phyloP scores from a whole-genome alignment of 495 filamentous ascomycete species.

The Wilcoxina mikolae region DNA sequence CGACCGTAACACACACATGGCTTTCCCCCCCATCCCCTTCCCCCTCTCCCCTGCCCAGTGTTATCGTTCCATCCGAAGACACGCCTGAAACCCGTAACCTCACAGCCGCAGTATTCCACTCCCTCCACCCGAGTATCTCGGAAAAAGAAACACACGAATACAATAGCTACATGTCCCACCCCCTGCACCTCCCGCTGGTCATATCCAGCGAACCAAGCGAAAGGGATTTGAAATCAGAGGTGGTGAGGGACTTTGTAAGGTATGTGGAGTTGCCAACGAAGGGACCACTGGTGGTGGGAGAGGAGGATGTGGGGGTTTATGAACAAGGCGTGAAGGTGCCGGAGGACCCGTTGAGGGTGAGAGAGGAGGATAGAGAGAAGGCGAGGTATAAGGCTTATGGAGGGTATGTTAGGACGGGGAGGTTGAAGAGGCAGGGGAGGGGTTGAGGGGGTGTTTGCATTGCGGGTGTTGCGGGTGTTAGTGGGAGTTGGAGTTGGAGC shows the following conservation, averaged over 20 bases:
- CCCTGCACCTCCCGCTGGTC: constrained; percentile 76
- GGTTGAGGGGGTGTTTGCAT: not conserved
- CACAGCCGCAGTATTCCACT: constrained; percentile 30
- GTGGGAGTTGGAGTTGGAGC: not conserved
- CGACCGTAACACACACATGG: not conserved
- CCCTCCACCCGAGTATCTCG: constrained; percentile 24
- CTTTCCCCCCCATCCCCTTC: constrained; percentile 2
- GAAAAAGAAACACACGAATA: constrained; percentile 65
- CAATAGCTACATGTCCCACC: constrained; percentile 77
- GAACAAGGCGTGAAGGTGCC: constrained; percentile 56
- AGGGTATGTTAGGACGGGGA: constrained; percentile 56
- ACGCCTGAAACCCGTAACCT: constrained; percentile 31
- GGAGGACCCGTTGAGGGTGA: constrained; percentile 77
- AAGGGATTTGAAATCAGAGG: constrained; percentile 29
- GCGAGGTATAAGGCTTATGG: constrained; percentile 92
- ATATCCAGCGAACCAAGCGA: constrained; percentile 49
- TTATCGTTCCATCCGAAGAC: not conserved
- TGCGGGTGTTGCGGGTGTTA: not conserved
- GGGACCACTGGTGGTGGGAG: constrained; percentile 32
- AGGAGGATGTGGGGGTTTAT: constrained; percentile 62
- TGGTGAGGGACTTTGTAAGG: constrained; percentile 25
- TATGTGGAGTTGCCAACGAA: constrained; percentile 26
- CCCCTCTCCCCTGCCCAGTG: constrained; percentile 15
- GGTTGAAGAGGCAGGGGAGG: constrained; percentile 23
- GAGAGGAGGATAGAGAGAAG: constrained; percentile 65